Base-by-base conservation (phyloP, 257 asterid species). In the Schizonepeta tenuifolia region DNA sequence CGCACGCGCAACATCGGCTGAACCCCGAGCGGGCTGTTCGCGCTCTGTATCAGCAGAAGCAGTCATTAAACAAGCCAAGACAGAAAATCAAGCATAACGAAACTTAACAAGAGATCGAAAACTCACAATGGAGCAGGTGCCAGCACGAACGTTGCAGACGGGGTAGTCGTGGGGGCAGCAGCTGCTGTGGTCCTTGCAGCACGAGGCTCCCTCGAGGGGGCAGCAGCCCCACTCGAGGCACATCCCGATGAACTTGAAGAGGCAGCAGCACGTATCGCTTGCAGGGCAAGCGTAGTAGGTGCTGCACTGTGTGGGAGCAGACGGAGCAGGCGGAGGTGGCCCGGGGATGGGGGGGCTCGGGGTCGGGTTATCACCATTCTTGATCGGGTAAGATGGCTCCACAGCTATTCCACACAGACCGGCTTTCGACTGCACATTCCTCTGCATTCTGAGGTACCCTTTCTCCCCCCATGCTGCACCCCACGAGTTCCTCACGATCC, bases 151-250 rank as follows among this genome's bases (percentile, higher is more conserved):
- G 22, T 92, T 75, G 83, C 98, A 92, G 8, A 92, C 90, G 0
- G 98, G 98, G 51, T 87, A 90, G 4, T 87, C 91, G 4, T 90
- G 89, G 0, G 97, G 97, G 75, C 98, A 92, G 83, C 98, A 92
- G 70, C 96, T 88, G 77, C 72, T 73, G 49, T 86, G 86, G 54
- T 90, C 98, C 1, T 87, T 90, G 72, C 98, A 92, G 81, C 97
- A 92, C 0, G 91, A 76, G 46, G 97, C 97, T 0, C 86, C 83
- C 60, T 87, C 88, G 3, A 88, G 84, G 0, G 97, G 97, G 79
- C 97, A 91, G 80, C 97, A 91, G 0, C 97, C 97, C 97, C 97
- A 91, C 5, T 79, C 81, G 26, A 78, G 78, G 83, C 97, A 91
- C 62, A 31, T 44, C 1, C 77, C 74, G 2, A 20, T 8, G 75